Conservation (phyloP, 805 yeast genomes). For the Saccharomycopsis microspora region DNA sequence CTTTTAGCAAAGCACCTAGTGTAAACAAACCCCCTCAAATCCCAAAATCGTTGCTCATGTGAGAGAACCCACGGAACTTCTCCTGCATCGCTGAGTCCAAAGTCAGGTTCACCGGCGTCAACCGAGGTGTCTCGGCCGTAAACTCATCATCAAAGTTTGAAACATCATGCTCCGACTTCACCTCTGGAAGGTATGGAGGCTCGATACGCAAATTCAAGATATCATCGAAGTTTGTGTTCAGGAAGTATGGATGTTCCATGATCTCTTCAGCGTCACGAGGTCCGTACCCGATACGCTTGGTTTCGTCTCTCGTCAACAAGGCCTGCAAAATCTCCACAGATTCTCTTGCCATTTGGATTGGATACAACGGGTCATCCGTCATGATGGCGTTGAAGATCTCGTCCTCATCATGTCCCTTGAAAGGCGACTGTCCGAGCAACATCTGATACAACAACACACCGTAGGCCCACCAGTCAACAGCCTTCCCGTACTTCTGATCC, state of each 20-base stretch:
- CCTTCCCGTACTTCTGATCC: conserved; percentile 85
- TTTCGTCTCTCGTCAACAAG: conserved; percentile 81
- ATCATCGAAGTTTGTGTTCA: conserved; percentile 83
- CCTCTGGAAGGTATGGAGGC: conserved; percentile 87
- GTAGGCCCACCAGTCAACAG: conserved; percentile 99
- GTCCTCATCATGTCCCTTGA: conserved; percentile 94
- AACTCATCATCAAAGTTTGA: conserved; percentile 91
- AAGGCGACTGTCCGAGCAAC: conserved; percentile 94
- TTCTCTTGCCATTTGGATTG: conserved; percentile 94
- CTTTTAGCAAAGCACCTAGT: no score
- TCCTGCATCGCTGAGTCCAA: conserved; percentile 85
- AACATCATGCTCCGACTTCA: conserved; percentile 80
- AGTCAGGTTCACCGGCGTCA: conserved; percentile 88
- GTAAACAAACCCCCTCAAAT: background rate
- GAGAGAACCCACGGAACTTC: conserved; percentile 94
- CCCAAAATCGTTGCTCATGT: conserved; percentile 47
- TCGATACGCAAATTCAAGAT: conserved; percentile 56
- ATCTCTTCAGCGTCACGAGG: conserved; percentile 85
- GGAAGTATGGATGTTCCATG: conserved; percentile 92
- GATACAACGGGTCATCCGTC: conserved; percentile 93
- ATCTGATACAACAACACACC: conserved; percentile 94
- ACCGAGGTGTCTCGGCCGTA: conserved; percentile 85
- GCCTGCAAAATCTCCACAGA: conserved; percentile 91
- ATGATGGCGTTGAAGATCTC: conserved; percentile 95
- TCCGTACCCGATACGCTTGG: conserved; percentile 74